Evolutionary conservation across 2,329 filamentous ascomycete genomes (phyloP).

Genomic region (Aureobasidium uvarum): DNA sequence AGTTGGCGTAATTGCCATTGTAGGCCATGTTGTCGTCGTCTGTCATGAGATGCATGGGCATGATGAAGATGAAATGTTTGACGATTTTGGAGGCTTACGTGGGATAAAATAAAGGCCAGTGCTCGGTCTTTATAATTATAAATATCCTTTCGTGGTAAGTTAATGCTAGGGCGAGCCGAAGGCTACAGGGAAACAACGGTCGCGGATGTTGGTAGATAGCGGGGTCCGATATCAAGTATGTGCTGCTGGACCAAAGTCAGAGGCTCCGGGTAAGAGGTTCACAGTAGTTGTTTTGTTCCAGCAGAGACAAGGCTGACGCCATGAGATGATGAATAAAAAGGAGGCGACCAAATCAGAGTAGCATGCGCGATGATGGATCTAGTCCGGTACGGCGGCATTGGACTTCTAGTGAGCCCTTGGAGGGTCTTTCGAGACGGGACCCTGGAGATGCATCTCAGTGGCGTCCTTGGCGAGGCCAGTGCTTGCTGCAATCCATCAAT

Average conservation of each 20-base stretch:
- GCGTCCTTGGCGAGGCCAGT: slow-evolving; percentile 20
- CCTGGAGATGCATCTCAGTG: slow-evolving; percentile 18
- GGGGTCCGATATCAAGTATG: slow-evolving; percentile 8
- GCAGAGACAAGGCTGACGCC: slow-evolving; percentile 1
- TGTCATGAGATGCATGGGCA: slow-evolving; percentile 24
- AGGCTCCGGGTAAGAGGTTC: slow-evolving; percentile 7
- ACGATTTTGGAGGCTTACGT: background rate
- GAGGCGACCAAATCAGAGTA: slow-evolving; percentile 5
- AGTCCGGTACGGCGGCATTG: background rate
- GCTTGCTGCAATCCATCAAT: slow-evolving; percentile 9
- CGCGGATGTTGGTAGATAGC: slow-evolving; percentile 6
- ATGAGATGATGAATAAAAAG: background rate
- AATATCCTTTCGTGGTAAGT: slow-evolving; percentile 9
- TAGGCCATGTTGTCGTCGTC: slow-evolving; percentile 25
- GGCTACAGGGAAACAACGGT: slow-evolving; percentile 13
- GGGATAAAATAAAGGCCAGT: background rate
- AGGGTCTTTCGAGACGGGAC: slow-evolving; percentile 5
- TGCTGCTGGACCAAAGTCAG: background rate
- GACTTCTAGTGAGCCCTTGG: background rate
- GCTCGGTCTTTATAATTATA: slow-evolving; percentile 26
- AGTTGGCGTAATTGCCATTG: slow-evolving; percentile 11
- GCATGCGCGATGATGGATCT: slow-evolving; percentile 6
- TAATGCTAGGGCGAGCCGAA: slow-evolving; percentile 22
- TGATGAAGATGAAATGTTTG: background rate
- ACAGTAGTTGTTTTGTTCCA: background rate